phyloP scores from a whole-genome alignment of 1,284 basidiomycete genomes.

The Phaffia rhodozyma region DNA sequence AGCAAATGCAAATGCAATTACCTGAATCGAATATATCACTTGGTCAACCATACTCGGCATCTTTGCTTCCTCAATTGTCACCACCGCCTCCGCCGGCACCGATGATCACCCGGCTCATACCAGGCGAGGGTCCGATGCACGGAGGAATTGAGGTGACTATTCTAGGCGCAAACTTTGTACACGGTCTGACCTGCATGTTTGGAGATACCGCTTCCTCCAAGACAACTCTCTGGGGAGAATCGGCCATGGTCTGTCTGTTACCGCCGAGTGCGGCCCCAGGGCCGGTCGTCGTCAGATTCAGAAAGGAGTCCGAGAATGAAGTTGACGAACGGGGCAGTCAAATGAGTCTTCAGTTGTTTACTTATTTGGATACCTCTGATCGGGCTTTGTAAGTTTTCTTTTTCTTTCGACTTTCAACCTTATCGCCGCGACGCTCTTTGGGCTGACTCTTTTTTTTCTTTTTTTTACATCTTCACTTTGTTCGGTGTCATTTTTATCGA shows the following conservation, averaged over 20 bases:
- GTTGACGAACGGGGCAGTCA: constrained; percentile 23
- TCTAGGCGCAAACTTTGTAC: constrained; percentile 71
- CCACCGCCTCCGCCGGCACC: constrained; percentile 26
- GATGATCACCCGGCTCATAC: constrained; percentile 53
- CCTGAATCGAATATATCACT: neutral
- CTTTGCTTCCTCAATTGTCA: constrained; percentile 9
- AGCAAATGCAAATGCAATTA: constrained; percentile 18
- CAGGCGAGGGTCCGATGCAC: constrained; percentile 76
- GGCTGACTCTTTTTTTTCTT: constrained; percentile 20
- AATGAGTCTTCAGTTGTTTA: constrained; percentile 51
- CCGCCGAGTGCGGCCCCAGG: constrained; percentile 71
- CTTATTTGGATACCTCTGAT: constrained; percentile 82
- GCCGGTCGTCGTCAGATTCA: constrained; percentile 78
- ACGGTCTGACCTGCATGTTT: constrained; percentile 59
- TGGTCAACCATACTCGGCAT: neutral
- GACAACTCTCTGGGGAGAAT: constrained; percentile 84
- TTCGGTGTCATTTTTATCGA: neutral
- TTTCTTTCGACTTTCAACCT: constrained; percentile 4
- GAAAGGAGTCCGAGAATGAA: constrained; percentile 35
- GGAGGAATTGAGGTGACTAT: constrained; percentile 94
- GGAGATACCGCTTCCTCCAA: constrained; percentile 69
- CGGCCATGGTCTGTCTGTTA: constrained; percentile 82
- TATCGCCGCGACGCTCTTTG: neutral
- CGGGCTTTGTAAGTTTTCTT: constrained; percentile 57
- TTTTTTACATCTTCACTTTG: neutral